A percentile compares a stretch with the other conserved stretches of the same genome.
These are phyloP conservation scores for Aspergillus awamori DNA, from an alignment of 2,329 filamentous ascomycete genomes.

Conservation along the genomic window DNA sequence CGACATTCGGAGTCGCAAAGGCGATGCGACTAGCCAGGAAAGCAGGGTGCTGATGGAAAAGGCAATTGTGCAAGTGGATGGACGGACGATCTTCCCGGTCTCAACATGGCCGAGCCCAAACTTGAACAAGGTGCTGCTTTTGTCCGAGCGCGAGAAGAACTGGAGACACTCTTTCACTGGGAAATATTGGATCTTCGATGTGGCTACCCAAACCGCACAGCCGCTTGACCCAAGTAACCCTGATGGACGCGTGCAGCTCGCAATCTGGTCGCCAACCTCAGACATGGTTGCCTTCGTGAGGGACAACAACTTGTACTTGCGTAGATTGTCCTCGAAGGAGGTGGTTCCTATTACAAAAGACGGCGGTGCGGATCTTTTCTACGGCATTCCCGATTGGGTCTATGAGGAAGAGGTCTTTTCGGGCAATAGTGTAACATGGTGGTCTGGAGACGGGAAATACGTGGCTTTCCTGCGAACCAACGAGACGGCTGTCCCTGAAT, in stretches of 20 bases:
- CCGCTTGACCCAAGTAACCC: slow-evolving; percentile 73
- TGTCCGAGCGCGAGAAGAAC: slow-evolving; percentile 70
- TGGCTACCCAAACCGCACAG: slow-evolving; percentile 74
- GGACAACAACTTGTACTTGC: slow-evolving; percentile 86
- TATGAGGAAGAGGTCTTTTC: slow-evolving; percentile 85
- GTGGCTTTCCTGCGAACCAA: slow-evolving; percentile 92
- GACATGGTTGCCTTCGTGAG: slow-evolving; percentile 87
- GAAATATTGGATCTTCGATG: slow-evolving; percentile 89
- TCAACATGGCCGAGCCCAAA: slow-evolving; percentile 77
- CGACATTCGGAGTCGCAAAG: slow-evolving; percentile 69
- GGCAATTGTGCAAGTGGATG: slow-evolving; percentile 62
- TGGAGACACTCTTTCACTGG: slow-evolving; percentile 91
- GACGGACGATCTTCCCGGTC: slow-evolving; percentile 58
- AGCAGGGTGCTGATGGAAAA: slow-evolving; percentile 76
- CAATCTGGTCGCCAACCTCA: slow-evolving; percentile 84
- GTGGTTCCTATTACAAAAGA: slow-evolving; percentile 79
- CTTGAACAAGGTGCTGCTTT: slow-evolving; percentile 82
- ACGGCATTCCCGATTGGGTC: slow-evolving; percentile 96
- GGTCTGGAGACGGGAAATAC: slow-evolving; percentile 86
- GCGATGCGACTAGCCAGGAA: slow-evolving; percentile 48
- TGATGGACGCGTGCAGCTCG: slow-evolving; percentile 73
- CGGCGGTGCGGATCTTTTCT: slow-evolving; percentile 86
- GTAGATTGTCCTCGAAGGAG: slow-evolving; percentile 63
- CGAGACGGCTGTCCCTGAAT: slow-evolving; percentile 87
- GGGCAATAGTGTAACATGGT: slow-evolving; percentile 87